Conservation (phyloP, 1,284 basidiomycete genomes). For the Vanrija sp. region DNA sequence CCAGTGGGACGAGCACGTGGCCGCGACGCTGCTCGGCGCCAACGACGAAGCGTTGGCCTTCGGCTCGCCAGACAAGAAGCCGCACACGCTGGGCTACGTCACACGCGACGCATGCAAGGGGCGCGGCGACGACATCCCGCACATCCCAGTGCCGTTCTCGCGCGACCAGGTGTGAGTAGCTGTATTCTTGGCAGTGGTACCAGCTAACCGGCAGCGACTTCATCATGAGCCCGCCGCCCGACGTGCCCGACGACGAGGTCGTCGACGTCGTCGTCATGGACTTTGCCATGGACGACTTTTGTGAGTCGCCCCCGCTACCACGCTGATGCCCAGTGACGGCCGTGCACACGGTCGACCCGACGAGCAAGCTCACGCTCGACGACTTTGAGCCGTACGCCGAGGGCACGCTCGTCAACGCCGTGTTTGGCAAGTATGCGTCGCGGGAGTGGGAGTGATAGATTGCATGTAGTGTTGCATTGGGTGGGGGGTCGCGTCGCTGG, state of each 20-base stretch:
- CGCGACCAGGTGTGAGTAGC: constrained; percentile 11
- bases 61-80: constrained; percentile 12
- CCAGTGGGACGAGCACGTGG: constrained; percentile 26
- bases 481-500: no score
- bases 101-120: constrained; percentile 43
- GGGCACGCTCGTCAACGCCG: constrained; percentile 33
- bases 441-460: constrained; percentile 22
- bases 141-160: constrained; percentile 34
- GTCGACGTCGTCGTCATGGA: constrained; percentile 47
- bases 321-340: constrained; percentile 27
- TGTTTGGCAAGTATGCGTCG: constrained; percentile 44
- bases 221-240: constrained; percentile 36
- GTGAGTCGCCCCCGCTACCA: constrained; percentile 20
- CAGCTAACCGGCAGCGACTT: constrained; percentile 33
- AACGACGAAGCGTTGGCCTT: neutral
- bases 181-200: neutral
- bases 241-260: constrained; percentile 29
- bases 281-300: constrained; percentile 46
- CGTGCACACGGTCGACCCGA: constrained; percentile 36
- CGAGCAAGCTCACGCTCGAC: constrained; percentile 18
- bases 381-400: constrained; percentile 42
- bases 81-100: constrained; percentile 41
- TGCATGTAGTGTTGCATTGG: no score
- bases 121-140: constrained; percentile 45
- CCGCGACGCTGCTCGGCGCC: constrained; percentile 1